Percentiles rank a stretch among this genome's conserved stretches.
Evolutionary conservation across 129 eudicot species (phyloP).

Genomic region (Lactuca saligna): DNA sequence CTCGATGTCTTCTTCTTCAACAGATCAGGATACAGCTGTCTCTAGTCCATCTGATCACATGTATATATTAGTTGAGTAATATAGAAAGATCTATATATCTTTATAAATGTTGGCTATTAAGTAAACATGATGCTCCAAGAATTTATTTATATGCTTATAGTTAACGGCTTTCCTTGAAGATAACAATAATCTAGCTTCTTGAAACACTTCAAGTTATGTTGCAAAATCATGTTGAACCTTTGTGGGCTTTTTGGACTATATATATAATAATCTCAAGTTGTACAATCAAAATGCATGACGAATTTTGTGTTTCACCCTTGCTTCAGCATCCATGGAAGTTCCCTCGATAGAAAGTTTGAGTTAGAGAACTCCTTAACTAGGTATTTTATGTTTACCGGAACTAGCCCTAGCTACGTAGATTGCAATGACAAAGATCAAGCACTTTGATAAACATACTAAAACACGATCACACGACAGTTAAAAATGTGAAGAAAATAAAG

Average conservation of each 20-base stretch:
- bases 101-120: conserved; percentile 9
- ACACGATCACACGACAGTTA: no score
- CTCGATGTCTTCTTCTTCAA: conserved; percentile 23
- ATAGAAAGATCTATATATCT: not conserved
- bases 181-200: not conserved
- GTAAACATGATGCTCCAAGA: not conserved
- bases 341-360: not conserved
- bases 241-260: not conserved
- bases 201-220: not conserved
- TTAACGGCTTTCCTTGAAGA: not conserved
- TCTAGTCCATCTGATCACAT: conserved; percentile 39
- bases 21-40: conserved; percentile 25
- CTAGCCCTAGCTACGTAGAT: not conserved
- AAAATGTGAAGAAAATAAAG: no score
- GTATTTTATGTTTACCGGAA: conserved; percentile 29
- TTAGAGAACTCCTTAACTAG: conserved; percentile 19
- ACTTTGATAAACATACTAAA: no score
- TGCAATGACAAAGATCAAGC: conserved; percentile 15
- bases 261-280: conserved; percentile 3
- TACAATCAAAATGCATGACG: conserved; percentile 1
- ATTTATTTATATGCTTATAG: not conserved
- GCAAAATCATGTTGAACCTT: not conserved
- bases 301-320: conserved; percentile 11
- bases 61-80: conserved; percentile 38
- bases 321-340: not conserved